These are phyloP conservation scores for Hydrangea macrophylla DNA, from an alignment of 148 eudicot species.

Conservation along the genomic window DNA sequence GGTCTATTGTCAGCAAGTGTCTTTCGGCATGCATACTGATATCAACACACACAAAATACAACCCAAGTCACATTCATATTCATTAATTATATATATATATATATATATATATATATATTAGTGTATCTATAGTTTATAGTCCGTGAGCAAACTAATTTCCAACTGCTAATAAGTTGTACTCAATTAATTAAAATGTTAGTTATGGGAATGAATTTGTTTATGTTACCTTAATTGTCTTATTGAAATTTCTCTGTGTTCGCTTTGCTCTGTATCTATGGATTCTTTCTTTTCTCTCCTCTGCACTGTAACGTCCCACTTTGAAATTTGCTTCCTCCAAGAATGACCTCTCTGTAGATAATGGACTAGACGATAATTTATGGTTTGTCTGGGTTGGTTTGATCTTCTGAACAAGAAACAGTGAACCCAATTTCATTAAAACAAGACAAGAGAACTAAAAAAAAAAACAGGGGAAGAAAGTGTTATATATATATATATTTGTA, in stretches of 20 bases:
- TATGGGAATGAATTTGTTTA: background rate
- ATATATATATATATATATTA: too few species aligned
- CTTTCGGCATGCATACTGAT: conserved; percentile 90
- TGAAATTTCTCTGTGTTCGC: conserved; percentile 82
- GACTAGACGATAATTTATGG: conserved; percentile 39
- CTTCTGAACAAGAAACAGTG: conserved; percentile 14
- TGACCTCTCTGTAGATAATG: conserved; percentile 41
- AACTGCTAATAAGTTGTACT: too few species aligned
- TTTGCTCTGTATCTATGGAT: conserved; percentile 86
- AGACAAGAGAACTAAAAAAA: background rate
- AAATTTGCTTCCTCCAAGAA: conserved; percentile 61
- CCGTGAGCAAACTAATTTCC: too few species aligned
- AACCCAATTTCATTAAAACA: background rate
- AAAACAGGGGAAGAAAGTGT: too few species aligned
- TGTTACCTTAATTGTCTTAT: conserved; percentile 84
- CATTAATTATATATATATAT: background rate
- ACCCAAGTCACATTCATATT: conserved; percentile 8
- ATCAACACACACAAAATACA: background rate
- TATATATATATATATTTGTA: too few species aligned
- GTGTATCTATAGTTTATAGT: too few species aligned
- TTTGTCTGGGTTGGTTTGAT: conserved; percentile 25
- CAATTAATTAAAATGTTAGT: too few species aligned
- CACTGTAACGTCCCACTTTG: conserved; percentile 75
- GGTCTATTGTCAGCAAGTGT: conserved; percentile 91
- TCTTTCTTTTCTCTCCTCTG: conserved; percentile 84